Base-by-base conservation (phyloP, 768 basidiomycete species). In the Lyophyllum atratum region DNA sequence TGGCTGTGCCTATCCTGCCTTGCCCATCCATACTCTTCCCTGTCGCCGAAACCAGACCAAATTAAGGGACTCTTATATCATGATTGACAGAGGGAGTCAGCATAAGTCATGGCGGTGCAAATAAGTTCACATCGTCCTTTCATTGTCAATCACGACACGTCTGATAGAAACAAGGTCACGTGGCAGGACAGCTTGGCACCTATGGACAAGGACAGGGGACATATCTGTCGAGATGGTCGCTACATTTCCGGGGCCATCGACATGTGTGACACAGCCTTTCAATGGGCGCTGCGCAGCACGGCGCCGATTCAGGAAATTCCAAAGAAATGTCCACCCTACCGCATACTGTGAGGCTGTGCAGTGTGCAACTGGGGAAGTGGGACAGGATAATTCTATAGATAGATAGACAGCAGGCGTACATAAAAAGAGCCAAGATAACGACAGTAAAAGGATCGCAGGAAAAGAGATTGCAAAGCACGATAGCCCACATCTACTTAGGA, bases 51-150 rank as follows among this genome's bases (percentile, higher is more conserved):
- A 19, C 10, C 11, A n/a, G 2, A 19, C n/a, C 39, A 40, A 10
- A 40, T n/a, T 5, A 40, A 40, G 39, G 15, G 3, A 5, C 17
- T 47, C 24, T 4, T 10, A 17, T 26, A 28, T 50, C 49, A 25
- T 37, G 34, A 24, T n/a, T 10, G 7, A 22, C 15, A 2, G 8
- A 7, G 2, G 28, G 21, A 22, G 21, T 50, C 19, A 39, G 33
- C 22, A 50, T 50, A 22, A 10, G 49, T 39, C 49, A 50, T 19
- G 21, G 49, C 49, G 34, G 49, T 50, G 49, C 49, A 50, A 21
- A 50, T 37, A 39, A 39, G 19, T 14, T 33, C 21, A 21, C 49
- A 21, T 5, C 1, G 49, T 5, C 49, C 19, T 14, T 5, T n/a
- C 48, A 19, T 19, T 3, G n/a, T n/a, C n/a, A n/a, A n/a, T n/a